Conservation (phyloP, 148 eudicot species). For the Silene latifolia region DNA sequence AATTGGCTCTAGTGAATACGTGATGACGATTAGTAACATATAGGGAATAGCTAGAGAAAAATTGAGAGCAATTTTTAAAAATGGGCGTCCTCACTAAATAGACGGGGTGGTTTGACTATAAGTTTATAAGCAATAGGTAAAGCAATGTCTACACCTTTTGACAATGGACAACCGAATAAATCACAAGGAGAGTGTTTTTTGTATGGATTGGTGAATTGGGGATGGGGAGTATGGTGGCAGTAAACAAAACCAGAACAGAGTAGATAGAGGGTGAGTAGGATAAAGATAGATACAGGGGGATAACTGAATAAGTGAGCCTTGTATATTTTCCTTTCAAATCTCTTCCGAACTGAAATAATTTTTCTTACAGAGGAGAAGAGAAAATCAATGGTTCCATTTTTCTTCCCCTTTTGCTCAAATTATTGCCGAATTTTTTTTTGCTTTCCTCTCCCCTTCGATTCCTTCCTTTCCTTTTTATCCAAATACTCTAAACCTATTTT, state of each 20-base stretch:
- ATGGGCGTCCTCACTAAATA: too few relatives aligned
- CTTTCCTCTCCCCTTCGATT: not conserved
- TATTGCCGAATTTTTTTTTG: not conserved
- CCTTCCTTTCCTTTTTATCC: not conserved
- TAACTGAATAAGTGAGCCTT: not conserved
- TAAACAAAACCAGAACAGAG: too few relatives aligned
- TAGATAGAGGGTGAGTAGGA: too few relatives aligned
- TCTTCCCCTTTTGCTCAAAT: not conserved
- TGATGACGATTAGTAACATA: not conserved
- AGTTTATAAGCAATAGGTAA: too few relatives aligned
- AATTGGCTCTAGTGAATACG: not conserved
- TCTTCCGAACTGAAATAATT: not conserved
- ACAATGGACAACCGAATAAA: too few relatives aligned
- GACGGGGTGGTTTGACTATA: too few relatives aligned
- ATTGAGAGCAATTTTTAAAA: not conserved
- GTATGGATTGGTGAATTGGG: too few relatives aligned
- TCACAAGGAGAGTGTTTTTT: too few relatives aligned
- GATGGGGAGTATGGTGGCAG: too few relatives aligned
- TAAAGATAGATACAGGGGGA: too few relatives aligned
- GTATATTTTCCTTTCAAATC: not conserved
- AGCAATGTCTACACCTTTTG: too few relatives aligned
- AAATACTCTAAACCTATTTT: not conserved
- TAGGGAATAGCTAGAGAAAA: not conserved
- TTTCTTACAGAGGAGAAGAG: not conserved
- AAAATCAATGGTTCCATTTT: not conserved